These are phyloP conservation scores for Prunus mongolica DNA, from an alignment of 306 rosid genomes.

Conservation along the genomic window DNA sequence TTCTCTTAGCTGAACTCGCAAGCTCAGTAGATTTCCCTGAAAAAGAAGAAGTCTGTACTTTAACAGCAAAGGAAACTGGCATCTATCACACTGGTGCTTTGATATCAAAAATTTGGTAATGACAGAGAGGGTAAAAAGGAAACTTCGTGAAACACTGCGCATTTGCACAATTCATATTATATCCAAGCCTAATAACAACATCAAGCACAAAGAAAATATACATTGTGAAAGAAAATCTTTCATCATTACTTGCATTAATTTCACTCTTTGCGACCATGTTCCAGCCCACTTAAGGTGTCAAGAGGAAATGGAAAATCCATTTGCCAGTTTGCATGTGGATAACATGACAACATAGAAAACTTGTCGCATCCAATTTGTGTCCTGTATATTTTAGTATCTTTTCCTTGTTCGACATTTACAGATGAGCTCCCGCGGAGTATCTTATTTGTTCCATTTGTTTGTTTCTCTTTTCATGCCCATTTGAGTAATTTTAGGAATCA, in stretches of 20 bases:
- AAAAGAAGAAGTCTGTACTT: constrained; percentile 17
- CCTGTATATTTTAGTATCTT: neutral
- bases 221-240: neutral
- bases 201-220: neutral
- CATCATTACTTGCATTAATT: neutral
- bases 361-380: neutral
- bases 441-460: neutral
- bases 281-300: neutral
- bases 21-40: constrained; percentile 59
- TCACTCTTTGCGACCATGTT: neutral
- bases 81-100: neutral
- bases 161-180: neutral
- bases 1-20: constrained; percentile 50
- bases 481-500: neutral
- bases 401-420: neutral
- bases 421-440: neutral
- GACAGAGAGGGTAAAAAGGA: neutral
- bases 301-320: neutral
- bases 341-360: neutral
- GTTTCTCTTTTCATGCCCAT: neutral
- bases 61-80: neutral
- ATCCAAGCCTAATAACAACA: neutral
- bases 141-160: neutral
- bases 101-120: neutral
- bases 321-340: neutral